Evolutionary conservation across 2,329 filamentous ascomycete species (phyloP).

Genomic region (Elsinoe ampelina): DNA sequence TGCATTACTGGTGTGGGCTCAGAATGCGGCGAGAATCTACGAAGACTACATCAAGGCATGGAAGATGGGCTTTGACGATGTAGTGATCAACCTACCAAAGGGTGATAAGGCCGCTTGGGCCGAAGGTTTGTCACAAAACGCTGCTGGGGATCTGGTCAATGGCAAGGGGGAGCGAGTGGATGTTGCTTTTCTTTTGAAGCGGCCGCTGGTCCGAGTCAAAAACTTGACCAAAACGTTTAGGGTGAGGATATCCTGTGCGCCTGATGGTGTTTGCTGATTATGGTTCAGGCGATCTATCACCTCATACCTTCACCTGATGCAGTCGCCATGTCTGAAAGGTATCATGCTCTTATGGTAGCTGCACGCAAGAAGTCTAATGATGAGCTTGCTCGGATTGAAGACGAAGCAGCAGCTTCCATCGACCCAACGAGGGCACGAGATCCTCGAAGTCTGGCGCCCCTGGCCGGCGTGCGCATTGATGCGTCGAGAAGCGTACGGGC

Average conservation of each 20-base stretch:
- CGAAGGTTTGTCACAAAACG: slow-evolving; percentile 47
- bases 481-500: slow-evolving; percentile 73
- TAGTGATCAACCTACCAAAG: slow-evolving; percentile 85
- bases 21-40: slow-evolving; percentile 69
- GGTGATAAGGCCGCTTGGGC: slow-evolving; percentile 49
- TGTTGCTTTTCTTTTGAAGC: slow-evolving; percentile 83
- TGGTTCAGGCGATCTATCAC: slow-evolving; percentile 45
- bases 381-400: slow-evolving; percentile 63
- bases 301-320: slow-evolving; percentile 48
- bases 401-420: slow-evolving; percentile 77
- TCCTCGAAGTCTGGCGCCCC: slow-evolving; percentile 62
- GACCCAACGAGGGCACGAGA: slow-evolving; percentile 75
- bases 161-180: slow-evolving; percentile 82
- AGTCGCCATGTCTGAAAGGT: slow-evolving; percentile 50
- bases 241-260: slow-evolving; percentile 32
- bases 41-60: slow-evolving; percentile 77
- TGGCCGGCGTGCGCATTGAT: slow-evolving; percentile 63
- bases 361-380: slow-evolving; percentile 66
- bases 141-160: slow-evolving; percentile 54
- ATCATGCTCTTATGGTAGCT: slow-evolving; percentile 64
- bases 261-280: slow-evolving; percentile 26
- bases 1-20: slow-evolving; percentile 70
- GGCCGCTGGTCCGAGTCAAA: slow-evolving; percentile 79
- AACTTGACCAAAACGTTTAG: slow-evolving; percentile 77
- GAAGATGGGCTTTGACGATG: slow-evolving; percentile 87